Base-by-base conservation (phyloP, 495 filamentous ascomycete species). In the Parathielavia hyrcaniae region DNA sequence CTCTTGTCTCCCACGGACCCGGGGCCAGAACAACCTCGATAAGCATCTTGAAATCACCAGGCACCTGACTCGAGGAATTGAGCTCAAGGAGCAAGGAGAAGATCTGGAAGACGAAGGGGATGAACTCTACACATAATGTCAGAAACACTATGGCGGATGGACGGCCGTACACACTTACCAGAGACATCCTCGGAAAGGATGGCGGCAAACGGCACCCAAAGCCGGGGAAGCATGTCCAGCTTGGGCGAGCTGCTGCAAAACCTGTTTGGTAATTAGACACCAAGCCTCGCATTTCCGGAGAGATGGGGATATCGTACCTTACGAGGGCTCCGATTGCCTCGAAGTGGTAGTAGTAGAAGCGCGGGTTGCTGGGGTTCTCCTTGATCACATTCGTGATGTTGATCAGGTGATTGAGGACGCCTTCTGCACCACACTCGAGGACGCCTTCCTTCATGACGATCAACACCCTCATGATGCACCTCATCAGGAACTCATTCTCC, bases 401-500 rank as follows among this genome's bases (percentile, higher is more conserved):
- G 64, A 93, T 83, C 53, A 97, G 75, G 67, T 92, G 87, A 30
- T 80, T 72, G 14, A 97, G 75, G 16, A 95, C 81, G 64, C 75
- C 77, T 61, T 95, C 89, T 4, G 83, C 54, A n/a, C 59, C 68
- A 78, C 53, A 88, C 78, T n/a, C 83, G 76, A 30, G 83, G 65
- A 14, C 90, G 79, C 47, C 83, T 82, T 96, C 92, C 67, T 85
- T 87, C 69, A 96, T 86, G 55, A 96, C 89, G 59, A 97, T 88
- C 57, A 99, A 76, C 10, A 97, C 90, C 52, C 95, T 81, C 95
- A 99, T 99, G 30, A 96, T 87, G 70, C 95, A 97, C 53, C 87
- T 86, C 91, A 99, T 97, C 60, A 99, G 73, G 69, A 96, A 99
- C 68, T 99, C 95, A 66, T 99, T 97, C 72, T 99, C 95, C 68